Percentiles rank a stretch among this genome's conserved stretches.
These are phyloP conservation scores for Prunella vulgaris DNA, from an alignment of 257 asterid genomes.

Conservation along the genomic window DNA sequence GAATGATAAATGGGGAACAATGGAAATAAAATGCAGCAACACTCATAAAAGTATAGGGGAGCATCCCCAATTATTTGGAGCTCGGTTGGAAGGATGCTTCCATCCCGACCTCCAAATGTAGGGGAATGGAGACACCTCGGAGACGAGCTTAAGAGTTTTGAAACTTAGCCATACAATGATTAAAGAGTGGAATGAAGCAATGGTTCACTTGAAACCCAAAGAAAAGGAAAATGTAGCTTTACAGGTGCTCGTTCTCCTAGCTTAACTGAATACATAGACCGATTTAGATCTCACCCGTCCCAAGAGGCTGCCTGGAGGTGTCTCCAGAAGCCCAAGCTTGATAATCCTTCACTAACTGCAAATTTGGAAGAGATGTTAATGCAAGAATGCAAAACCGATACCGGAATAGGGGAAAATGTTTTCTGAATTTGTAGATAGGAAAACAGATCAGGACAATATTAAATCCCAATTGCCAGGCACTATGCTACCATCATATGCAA, in stretches of 20 bases:
- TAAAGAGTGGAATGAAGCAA: background rate
- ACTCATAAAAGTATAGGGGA: background rate
- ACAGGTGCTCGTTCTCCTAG: conserved; percentile 15
- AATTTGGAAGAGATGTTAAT: background rate
- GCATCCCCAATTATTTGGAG: background rate
- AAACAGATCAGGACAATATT: background rate
- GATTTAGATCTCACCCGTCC: conserved; percentile 73
- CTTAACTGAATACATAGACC: background rate
- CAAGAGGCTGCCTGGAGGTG: conserved; percentile 88
- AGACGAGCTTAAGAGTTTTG: background rate
- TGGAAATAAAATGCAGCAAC: background rate
- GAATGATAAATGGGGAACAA: background rate
- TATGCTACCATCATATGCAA: background rate
- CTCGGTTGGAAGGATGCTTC: background rate
- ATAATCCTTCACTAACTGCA: conserved; percentile 85
- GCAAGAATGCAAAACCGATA: background rate
- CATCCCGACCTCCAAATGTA: background rate
- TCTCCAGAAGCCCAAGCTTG: conserved; percentile 98
- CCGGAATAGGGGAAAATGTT: background rate
- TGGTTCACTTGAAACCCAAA: conserved; percentile 6
- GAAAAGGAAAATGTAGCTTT: background rate
- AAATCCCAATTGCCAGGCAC: no score
- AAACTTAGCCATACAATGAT: background rate
- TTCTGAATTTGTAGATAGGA: no score
- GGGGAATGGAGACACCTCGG: background rate